Evolutionary conservation across 1,284 basidiomycete species (phyloP).

Genomic region (Hypsizygus ulmarius): DNA sequence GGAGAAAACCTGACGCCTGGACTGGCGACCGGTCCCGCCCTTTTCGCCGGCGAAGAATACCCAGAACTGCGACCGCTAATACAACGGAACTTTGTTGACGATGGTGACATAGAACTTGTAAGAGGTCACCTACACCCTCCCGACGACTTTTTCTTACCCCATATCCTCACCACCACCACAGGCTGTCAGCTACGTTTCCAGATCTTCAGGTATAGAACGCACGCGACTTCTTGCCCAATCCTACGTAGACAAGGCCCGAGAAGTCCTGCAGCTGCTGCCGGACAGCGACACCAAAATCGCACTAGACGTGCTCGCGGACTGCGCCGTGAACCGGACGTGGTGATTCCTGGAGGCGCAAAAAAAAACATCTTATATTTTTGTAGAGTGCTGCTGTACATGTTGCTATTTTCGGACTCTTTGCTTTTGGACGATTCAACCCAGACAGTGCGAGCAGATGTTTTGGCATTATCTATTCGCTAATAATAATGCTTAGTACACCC

Average conservation of each 20-base stretch:
- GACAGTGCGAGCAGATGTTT: too few relatives aligned
- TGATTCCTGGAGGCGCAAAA: constrained; percentile 1
- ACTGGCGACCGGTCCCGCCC: constrained; percentile 86
- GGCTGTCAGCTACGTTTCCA: constrained; percentile 74
- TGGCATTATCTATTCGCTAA: too few relatives aligned
- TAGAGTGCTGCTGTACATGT: too few relatives aligned
- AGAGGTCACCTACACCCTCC: constrained; percentile 1
- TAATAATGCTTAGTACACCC: background rate
- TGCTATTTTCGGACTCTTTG: too few relatives aligned
- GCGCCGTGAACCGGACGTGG: constrained; percentile 57
- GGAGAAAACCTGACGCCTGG: constrained; percentile 69
- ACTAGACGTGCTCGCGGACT: constrained; percentile 63
- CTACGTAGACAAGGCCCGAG: constrained; percentile 79
- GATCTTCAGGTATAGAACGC: constrained; percentile 76
- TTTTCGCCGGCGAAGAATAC: constrained; percentile 95
- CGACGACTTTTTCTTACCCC: background rate
- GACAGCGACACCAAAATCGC: constrained; percentile 79
- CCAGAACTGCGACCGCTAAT: constrained; percentile 83
- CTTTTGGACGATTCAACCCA: too few relatives aligned
- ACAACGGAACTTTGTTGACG: constrained; percentile 74
- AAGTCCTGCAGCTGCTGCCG: constrained; percentile 72
- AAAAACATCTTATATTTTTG: too few relatives aligned
- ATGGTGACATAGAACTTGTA: constrained; percentile 86
- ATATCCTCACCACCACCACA: constrained; percentile 28
- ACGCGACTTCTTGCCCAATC: constrained; percentile 75